phyloP scores from a whole-genome alignment of 331 rosid genomes.

The Pyrus hybrid region DNA sequence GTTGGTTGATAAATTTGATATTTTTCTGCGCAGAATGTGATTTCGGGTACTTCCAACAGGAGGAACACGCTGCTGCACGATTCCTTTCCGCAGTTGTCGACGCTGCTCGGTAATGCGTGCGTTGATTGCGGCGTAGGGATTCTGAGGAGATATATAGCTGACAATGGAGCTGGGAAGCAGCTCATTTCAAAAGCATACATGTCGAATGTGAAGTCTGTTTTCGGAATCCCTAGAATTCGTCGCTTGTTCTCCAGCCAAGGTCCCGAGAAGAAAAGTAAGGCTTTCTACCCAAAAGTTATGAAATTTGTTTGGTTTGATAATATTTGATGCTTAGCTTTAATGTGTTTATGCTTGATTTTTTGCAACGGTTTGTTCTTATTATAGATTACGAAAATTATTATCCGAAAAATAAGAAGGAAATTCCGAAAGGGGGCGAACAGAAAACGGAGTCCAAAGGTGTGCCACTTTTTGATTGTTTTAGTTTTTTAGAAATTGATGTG shows the following conservation, averaged over 20 bases:
- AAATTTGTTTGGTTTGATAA: background rate
- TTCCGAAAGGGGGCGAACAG: conserved; percentile 10
- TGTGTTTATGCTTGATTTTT: background rate
- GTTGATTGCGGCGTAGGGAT: conserved; percentile 14
- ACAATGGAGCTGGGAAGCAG: conserved; percentile 18
- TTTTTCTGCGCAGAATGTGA: conserved; percentile 11
- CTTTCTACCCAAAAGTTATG: background rate
- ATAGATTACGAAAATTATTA: conserved; percentile 27
- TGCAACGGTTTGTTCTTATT: background rate
- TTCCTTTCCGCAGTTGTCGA: background rate
- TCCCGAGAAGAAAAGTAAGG: conserved; percentile 17
- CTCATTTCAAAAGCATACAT: conserved; percentile 6
- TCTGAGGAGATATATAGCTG: conserved; percentile 6
- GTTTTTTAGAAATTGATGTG: background rate
- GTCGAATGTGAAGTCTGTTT: conserved; percentile 12
- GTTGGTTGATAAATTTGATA: background rate
- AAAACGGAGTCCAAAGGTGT: conserved; percentile 18
- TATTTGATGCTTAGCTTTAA: background rate
- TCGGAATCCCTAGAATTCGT: conserved; percentile 15
- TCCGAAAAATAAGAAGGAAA: conserved; percentile 16
- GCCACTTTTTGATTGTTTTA: background rate
- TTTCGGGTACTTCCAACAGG: background rate
- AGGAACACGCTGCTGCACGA: conserved; percentile 4
- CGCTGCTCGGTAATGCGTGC: background rate
- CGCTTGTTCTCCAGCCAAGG: conserved; percentile 18